Evolutionary conservation across 257 asterid species (phyloP).

Genomic region (Apocynum venetum): DNA sequence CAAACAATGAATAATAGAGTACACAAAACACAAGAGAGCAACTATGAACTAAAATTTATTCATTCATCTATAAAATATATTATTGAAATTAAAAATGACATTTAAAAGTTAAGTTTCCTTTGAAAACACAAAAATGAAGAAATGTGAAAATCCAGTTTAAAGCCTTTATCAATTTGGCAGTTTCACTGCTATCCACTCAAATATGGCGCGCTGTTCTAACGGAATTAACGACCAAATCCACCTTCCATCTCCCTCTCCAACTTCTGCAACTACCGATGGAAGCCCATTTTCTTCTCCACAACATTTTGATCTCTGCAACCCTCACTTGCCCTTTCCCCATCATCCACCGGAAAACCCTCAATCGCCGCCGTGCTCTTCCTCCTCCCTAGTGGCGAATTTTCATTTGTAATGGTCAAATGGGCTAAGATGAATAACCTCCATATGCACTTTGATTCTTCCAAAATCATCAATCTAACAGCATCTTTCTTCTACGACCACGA

Average conservation of each 20-base stretch:
- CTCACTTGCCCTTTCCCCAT: background rate
- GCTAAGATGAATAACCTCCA: constrained; percentile 22
- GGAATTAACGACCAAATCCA: constrained; percentile 6
- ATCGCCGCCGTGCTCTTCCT: background rate
- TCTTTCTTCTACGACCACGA: constrained; percentile 38
- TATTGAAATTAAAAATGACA: no score
- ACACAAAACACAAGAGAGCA: no score
- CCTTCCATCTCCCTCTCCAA: background rate
- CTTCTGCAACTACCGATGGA: constrained; percentile 16
- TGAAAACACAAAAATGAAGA: background rate
- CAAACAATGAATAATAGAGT: no score
- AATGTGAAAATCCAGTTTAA: background rate
- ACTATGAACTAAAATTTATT: no score
- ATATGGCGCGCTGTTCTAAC: constrained; percentile 14
- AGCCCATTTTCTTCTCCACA: constrained; percentile 32
- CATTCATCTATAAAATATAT: no score
- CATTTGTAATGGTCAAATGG: background rate
- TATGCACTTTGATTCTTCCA: constrained; percentile 21
- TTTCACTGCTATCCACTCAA: background rate
- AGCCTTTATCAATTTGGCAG: background rate
- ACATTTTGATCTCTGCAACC: background rate
- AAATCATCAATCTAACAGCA: constrained; percentile 37
- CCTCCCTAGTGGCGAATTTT: background rate
- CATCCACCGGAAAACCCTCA: background rate
- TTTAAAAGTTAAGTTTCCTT: no score